A percentile compares a stretch with the other conserved stretches of the same genome.
Conservation (phyloP, 192 early-diverging fungal genomes). For the Haplosporangium gracile region DNA sequence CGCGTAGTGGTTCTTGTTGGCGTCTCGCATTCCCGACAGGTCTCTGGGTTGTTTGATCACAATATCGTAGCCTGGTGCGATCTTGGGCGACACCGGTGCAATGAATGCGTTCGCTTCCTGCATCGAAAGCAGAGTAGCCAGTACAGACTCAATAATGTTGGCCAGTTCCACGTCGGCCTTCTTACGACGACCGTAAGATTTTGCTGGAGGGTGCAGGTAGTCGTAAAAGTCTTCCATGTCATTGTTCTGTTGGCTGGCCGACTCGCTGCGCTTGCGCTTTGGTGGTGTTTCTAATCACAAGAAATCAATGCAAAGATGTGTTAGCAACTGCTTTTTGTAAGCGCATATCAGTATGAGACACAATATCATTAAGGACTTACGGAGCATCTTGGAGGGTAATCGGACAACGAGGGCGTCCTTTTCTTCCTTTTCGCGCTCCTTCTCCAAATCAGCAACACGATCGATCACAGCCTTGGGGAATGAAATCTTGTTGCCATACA, state of each 20-base stretch:
- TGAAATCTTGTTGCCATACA: constrained; percentile 45
- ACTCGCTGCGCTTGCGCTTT: constrained; percentile 56
- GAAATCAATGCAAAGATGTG: background rate
- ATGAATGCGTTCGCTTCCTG: constrained; percentile 64
- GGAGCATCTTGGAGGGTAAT: constrained; percentile 47
- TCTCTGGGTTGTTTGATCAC: constrained; percentile 66
- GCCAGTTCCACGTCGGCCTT: constrained; percentile 64
- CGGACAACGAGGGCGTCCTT: constrained; percentile 52
- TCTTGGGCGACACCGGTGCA: constrained; percentile 59
- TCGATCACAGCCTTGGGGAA: constrained; percentile 54
- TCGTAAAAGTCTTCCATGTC: constrained; percentile 53
- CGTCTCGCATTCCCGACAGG: constrained; percentile 68
- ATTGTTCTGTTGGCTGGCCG: constrained; percentile 29
- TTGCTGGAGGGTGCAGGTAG: constrained; percentile 58
- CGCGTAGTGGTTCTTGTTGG: constrained; percentile 56
- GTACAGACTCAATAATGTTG: constrained; percentile 58
- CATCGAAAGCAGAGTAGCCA: constrained; percentile 59
- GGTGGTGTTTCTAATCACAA: constrained; percentile 11
- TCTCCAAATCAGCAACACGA: constrained; percentile 41
- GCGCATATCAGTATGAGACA: background rate
- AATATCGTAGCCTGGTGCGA: constrained; percentile 66
- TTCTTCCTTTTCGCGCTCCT: constrained; percentile 45
- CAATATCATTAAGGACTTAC: constrained; percentile 13
- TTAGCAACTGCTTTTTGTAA: background rate
- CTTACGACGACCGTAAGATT: constrained; percentile 63